Base-by-base conservation (phyloP, 2,329 filamentous ascomycete genomes). In the Pseudopithomyces maydicus region DNA sequence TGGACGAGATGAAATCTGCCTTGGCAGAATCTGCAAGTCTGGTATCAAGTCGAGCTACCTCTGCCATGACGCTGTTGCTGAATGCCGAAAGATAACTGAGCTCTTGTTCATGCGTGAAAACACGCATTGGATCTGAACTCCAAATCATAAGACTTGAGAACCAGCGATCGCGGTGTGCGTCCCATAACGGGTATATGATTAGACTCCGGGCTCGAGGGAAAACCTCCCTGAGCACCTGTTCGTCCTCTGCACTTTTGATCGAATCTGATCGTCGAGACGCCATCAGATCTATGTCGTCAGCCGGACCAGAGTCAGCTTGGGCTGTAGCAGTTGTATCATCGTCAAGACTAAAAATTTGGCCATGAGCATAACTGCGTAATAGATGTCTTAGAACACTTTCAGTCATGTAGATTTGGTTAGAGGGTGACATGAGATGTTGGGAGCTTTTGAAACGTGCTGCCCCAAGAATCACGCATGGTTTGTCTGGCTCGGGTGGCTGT, bases 1-100 rank as follows among this genome's bases (percentile, higher is more conserved):
- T 80, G 1, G 82, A 86, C 0, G 83, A 82, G 7, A 88, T 79
- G 35, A 86, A 82, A 55, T 87, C 84, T 1, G 81, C 81, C 66
- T 86, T 87, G 41, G 84, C 83, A 46, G 68, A 65, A 47, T 77
- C 74, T 15, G 74, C 73, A 8, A 72, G 54, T 20, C 73, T 73
- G n/a, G 73, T 74, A 39, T 78, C 73, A 6, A 78, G 45, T 15
- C 74, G 68, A 42, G 73, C 70, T 3, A 78, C 68, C 44, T 77
- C 75, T 7, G 71, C 71, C 75, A 77, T 78, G 36, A 75, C 66
- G 38, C 71, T 75, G 46, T 75, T 74, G 43, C 72, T 73, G 52
- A 77, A 77, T 2, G 74, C 74, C 23, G 72, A 69, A 19, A 78
- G 66, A 48, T 73, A 77, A 49, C 69, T 73, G 2, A 78, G 61